Conservation (phyloP, 768 basidiomycete genomes). For the Dentipellis fragilis region DNA sequence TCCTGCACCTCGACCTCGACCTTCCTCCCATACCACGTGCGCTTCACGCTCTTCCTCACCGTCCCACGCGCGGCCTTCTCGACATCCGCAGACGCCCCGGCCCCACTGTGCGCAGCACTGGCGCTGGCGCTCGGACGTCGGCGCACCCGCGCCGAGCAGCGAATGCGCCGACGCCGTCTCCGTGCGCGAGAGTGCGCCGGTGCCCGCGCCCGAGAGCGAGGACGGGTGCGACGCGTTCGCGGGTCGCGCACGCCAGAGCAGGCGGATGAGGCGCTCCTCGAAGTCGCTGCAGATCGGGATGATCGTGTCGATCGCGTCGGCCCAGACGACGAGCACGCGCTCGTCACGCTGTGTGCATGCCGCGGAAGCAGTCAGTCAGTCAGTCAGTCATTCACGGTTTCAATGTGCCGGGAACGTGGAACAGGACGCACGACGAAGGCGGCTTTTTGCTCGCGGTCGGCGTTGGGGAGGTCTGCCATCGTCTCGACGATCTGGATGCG, state of each 20-base stretch:
- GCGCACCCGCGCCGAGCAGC: background rate
- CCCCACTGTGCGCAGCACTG: constrained; percentile 2
- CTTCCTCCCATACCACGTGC: constrained; percentile 54
- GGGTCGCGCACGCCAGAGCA: constrained; percentile 38
- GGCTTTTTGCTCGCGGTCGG: constrained; percentile 41
- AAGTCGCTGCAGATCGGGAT: constrained; percentile 44
- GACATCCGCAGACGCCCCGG: background rate
- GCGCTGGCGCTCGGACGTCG: constrained; percentile 1
- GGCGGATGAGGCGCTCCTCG: constrained; percentile 47
- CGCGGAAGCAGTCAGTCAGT: too few species aligned
- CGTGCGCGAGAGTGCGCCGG: constrained; percentile 17
- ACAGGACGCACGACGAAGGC: constrained; percentile 62
- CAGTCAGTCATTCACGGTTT: too few species aligned
- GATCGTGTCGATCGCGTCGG: constrained; percentile 68
- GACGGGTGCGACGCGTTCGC: constrained; percentile 17
- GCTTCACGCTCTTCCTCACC: constrained; percentile 19
- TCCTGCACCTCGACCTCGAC: constrained; percentile 10
- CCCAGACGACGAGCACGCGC: constrained; percentile 78
- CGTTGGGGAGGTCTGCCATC: constrained; percentile 60
- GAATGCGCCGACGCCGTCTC: constrained; percentile 32
- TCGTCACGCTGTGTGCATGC: constrained; percentile 53
- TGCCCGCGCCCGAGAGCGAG: constrained; percentile 15
- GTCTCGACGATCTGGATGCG: constrained; percentile 81
- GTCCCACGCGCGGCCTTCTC: background rate
- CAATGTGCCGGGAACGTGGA: too few species aligned